Base-by-base conservation (phyloP, 2,329 filamentous ascomycete species). In the Metarhizium guizhouense region DNA sequence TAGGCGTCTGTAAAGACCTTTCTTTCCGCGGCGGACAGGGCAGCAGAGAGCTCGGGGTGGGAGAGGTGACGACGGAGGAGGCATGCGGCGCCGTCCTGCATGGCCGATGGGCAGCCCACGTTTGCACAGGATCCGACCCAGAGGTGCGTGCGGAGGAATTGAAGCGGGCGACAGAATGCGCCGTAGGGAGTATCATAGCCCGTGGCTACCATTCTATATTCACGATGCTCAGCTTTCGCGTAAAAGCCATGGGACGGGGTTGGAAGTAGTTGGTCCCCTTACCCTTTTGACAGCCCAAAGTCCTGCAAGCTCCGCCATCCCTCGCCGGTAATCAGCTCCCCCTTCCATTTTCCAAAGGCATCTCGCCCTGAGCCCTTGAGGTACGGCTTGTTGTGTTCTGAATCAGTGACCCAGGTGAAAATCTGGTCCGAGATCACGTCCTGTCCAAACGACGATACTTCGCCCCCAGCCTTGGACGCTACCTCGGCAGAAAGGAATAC, bases 281-380 rank as follows among this genome's bases (percentile, higher is more conserved):
- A 67, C 68, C 85, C 84, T 58, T 81, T 78, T 36, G 72, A 66
- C 16, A 81, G 76, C 0, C 83, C 83, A 60, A 84, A 80, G 2
- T 76, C 73, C 60, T 85, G 82, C 2, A 87, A 72, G 45, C 76
- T 72, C 43, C 77, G 74, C 87, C 87, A 90, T 32, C 87, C 86
- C 59, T 85, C 78, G 1, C 79, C 77, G 0, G 85, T 85, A 40
- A 87, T 74, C 2, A 90, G 71, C 38, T 82, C 77, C 50, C 81
- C 79, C 6, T 72, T 78, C 52, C 79, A 79, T 52, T 75, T 74
- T 1, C 86, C 85, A 65, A 87, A 87, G 0, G 80, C 79, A 63
- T 85, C 80, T 11, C 82, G 74, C 1, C 81, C 78, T 47, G 76
- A 76, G 3, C 78, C 78, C 50, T 71, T 73, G 7, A 88, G 68